phyloP scores from a whole-genome alignment of 2,329 filamentous ascomycete species.

The Pezicula neosporulosa region DNA sequence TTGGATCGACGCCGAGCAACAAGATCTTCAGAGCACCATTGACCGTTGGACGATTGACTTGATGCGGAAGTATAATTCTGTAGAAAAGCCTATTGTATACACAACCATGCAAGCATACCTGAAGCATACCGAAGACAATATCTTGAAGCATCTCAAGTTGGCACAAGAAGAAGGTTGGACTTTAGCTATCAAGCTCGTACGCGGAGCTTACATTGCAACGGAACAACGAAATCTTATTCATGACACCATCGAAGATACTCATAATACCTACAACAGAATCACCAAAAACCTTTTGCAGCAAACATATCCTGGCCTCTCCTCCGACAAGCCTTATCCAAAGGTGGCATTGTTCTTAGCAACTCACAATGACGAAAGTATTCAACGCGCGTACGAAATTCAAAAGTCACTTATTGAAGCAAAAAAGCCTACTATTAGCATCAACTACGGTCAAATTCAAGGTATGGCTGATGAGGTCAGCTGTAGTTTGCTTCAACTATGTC shows the following conservation, averaged over 20 bases:
- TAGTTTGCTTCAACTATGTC: slow-evolving; percentile 35
- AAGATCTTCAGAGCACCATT: slow-evolving; percentile 46
- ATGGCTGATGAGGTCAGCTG: slow-evolving; percentile 91
- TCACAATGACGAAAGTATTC: slow-evolving; percentile 73
- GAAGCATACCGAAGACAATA: slow-evolving; percentile 40
- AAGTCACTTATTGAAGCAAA: slow-evolving; percentile 33
- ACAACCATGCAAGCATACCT: slow-evolving; percentile 52
- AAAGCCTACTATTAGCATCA: slow-evolving; percentile 36
- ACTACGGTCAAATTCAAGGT: slow-evolving; percentile 78
- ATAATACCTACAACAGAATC: slow-evolving; percentile 52
- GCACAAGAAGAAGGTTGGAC: slow-evolving; percentile 44
- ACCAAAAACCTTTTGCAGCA: slow-evolving; percentile 41
- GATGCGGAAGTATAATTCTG: slow-evolving; percentile 47
- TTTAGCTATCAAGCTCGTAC: slow-evolving; percentile 48
- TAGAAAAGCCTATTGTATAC: slow-evolving; percentile 39
- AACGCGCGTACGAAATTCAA: slow-evolving; percentile 47
- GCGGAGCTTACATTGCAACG: slow-evolving; percentile 48
- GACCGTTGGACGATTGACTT: slow-evolving; percentile 49
- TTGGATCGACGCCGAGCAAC: slow-evolving; percentile 51
- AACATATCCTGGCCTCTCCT: slow-evolving; percentile 31
- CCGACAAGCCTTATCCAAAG: slow-evolving; percentile 9
- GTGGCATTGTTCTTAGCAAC: slow-evolving; percentile 68
- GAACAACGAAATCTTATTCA: slow-evolving; percentile 42
- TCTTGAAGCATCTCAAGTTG: slow-evolving; percentile 40
- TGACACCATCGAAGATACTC: slow-evolving; percentile 42